Percentiles rank a stretch among this genome's conserved stretches.
phyloP scores from a whole-genome alignment of 108 stramenopile species.

The Pseudonitzschia multistriata region DNA sequence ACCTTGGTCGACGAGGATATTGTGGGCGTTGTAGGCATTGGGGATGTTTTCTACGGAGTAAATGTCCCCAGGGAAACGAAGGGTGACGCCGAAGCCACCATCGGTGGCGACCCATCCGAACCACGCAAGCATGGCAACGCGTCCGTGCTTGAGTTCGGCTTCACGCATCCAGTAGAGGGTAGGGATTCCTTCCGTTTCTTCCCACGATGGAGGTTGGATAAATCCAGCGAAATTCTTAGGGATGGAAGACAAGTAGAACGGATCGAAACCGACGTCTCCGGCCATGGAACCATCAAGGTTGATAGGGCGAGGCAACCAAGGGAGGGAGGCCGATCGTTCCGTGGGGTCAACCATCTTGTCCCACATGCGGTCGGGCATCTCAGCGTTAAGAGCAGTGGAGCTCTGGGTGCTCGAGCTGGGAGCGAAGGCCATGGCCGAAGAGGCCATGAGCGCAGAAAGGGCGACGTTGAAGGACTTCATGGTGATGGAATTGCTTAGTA shows the following conservation, averaged over 20 bases:
- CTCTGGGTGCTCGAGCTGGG: conserved; percentile 44
- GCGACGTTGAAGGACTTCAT: conserved; percentile 68
- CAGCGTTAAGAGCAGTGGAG: conserved; percentile 52
- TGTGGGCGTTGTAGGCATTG: conserved; percentile 80
- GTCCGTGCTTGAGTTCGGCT: conserved; percentile 88
- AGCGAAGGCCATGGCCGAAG: conserved; percentile 79
- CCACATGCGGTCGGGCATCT: conserved; percentile 85
- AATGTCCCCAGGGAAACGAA: conserved; percentile 81
- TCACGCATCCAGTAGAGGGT: conserved; percentile 93
- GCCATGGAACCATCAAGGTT: conserved; percentile 85
- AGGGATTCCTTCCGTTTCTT: conserved; percentile 68
- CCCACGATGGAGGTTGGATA: conserved; percentile 90
- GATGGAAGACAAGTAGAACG: conserved; percentile 88
- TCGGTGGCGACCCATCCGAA: conserved; percentile 88
- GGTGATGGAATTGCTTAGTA: conserved; percentile 26
- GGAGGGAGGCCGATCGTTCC: conserved; percentile 67
- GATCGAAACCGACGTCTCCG: conserved; percentile 94
- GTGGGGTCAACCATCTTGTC: conserved; percentile 87
- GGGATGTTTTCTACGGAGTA: conserved; percentile 74
- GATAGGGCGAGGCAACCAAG: conserved; percentile 84
- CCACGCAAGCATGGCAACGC: conserved; percentile 86
- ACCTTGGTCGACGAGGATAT: conserved; percentile 76
- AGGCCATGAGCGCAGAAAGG: conserved; percentile 68
- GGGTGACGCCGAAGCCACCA: conserved; percentile 70
- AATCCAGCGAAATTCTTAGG: conserved; percentile 91